Evolutionary conservation across 176 grass and related monocot genomes (phyloP), one percentile per base, ranked within the genome.

Genomic region (Rhipidocladum racemiflorum): DNA sequence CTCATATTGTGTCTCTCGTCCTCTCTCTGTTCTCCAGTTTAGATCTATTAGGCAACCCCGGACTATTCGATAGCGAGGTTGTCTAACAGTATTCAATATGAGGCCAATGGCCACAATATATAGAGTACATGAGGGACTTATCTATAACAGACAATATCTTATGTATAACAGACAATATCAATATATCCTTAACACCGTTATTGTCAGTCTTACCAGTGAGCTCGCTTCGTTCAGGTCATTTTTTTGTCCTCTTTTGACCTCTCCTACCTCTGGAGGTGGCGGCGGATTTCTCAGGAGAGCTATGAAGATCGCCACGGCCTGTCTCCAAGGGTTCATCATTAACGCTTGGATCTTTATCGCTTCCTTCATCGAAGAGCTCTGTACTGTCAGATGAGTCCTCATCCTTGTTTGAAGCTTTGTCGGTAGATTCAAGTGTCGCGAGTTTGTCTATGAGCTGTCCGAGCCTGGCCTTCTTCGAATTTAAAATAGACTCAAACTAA

Each of bases 391-490:
- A 95, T 8, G 90, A 93, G 77, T 89, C 88, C 53, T 87, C 83
- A 17, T 83, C 83, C 16, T 85, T 77, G 64, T 90, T 86, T 61
- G 74, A 20, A 71, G 59, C 83, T 61, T 93, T 99, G 44, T 68
- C 74, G 55, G 76, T n/a, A 6, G 90, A 83, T 75, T 93, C 90
- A 3, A 85, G 75, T 55, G 89, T 84, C 14, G 85, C 39, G 56
- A 93, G 63, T 48, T 62, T 85, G 69, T 95, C 88, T 68, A 83
- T 90, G 49, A 95, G 85, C 36, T 91, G 90, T 72, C 88, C 87
- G 61, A 99, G 89, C 67, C 93, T 95, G 84, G 83, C 68, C 82
- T 99, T 95, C 90, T 99, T 99, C 2, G 96, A 95, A 81, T 95
- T 95, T 24, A 99, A 70, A 40, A 93, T 80, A 46, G 82, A 91